phyloP scores from a whole-genome alignment of 2,329 filamentous ascomycete genomes.

The Verticillium nubilum region DNA sequence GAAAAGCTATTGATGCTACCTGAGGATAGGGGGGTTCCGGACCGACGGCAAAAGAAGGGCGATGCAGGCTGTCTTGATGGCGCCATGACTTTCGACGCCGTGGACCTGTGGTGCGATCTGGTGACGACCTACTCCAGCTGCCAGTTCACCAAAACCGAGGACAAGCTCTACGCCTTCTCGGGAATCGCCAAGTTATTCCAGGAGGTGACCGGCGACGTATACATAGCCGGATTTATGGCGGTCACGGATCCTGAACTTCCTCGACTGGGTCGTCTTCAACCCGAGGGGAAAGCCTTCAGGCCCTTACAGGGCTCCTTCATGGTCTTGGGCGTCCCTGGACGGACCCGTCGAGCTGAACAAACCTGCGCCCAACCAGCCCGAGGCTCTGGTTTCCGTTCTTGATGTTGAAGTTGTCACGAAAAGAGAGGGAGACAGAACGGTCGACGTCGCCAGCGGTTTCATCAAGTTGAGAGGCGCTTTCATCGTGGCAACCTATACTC shows the following conservation, averaged over 20 bases:
- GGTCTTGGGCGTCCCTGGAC: not conserved
- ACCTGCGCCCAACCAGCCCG: not conserved
- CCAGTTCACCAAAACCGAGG: not conserved
- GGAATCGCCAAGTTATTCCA: slow-evolving; percentile 1
- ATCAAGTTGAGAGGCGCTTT: not conserved
- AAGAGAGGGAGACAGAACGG: no score
- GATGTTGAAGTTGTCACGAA: no score
- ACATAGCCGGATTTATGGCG: slow-evolving; percentile 4
- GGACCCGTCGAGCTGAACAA: not conserved
- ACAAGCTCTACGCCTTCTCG: not conserved
- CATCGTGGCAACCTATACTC: not conserved
- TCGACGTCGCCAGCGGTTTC: no score
- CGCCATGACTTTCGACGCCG: not conserved
- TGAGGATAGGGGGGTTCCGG: not conserved
- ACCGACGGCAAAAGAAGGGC: not conserved
- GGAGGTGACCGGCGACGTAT: not conserved
- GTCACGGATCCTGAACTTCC: not conserved
- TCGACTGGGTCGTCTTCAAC: slow-evolving; percentile 19
- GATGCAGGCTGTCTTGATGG: not conserved
- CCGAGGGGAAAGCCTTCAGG: not conserved
- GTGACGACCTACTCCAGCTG: not conserved
- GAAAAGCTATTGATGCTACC: not conserved
- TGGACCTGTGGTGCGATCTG: not conserved
- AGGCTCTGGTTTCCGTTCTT: no score
- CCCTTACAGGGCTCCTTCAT: not conserved